phyloP scores from a whole-genome alignment of 768 basidiomycete species.

The Artomyces pyxidatus region DNA sequence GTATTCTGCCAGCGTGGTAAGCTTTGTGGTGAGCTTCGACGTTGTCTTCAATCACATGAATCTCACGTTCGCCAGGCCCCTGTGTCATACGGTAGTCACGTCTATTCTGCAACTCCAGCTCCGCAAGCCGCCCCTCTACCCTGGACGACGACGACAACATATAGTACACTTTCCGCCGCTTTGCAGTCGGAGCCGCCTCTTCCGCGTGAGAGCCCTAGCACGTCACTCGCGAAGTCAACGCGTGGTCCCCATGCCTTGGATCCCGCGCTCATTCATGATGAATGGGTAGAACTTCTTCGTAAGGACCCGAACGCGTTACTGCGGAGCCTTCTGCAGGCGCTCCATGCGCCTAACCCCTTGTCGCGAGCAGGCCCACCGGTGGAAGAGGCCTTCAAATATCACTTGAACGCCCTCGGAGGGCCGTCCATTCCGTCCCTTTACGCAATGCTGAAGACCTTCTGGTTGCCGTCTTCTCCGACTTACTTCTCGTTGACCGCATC shows the following conservation, averaged over 20 bases:
- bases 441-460: conserved; percentile 74
- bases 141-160: conserved; percentile 7
- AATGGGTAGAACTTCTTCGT: conserved; percentile 56
- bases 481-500: conserved; percentile 75
- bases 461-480: conserved; percentile 71
- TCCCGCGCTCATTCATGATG: conserved; percentile 40
- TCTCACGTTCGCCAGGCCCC: not conserved
- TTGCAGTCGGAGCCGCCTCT: conserved; percentile 13
- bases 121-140: conserved; percentile 7
- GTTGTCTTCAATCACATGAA: not conserved
- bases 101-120: conserved; percentile 8
- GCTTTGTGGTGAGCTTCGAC: not conserved
- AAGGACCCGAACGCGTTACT: conserved; percentile 52
- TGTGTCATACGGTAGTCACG: conserved; percentile 5
- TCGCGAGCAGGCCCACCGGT: conserved; percentile 54
- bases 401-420: conserved; percentile 56
- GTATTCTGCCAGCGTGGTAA: conserved; percentile 5
- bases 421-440: conserved; percentile 60
- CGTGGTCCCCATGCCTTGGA: conserved; percentile 6
- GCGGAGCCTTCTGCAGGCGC: conserved; percentile 43
- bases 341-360: conserved; percentile 56
- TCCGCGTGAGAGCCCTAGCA: conserved; percentile 1
- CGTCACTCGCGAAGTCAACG: not conserved
- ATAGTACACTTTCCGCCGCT: conserved; percentile 15
- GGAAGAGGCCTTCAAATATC: conserved; percentile 74